Evolutionary conservation across 805 yeast species (phyloP).

Genomic region (Lachancea thermotolerans): DNA sequence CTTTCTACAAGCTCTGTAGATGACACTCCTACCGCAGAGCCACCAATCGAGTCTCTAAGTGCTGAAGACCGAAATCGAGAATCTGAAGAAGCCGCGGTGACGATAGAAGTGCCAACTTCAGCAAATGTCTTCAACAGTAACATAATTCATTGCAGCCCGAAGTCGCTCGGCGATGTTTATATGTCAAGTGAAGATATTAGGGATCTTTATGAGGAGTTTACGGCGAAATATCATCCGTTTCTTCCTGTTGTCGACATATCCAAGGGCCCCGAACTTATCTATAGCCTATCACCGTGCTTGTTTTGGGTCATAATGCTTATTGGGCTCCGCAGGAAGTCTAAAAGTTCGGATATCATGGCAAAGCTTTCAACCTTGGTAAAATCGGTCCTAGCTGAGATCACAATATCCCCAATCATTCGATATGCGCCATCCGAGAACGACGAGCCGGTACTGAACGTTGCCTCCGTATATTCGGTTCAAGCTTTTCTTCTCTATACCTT

Average conservation of each 20-base stretch:
- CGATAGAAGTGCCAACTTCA: not conserved
- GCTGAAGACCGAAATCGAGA: too few relatives aligned
- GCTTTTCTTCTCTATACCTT: conserved; percentile 81
- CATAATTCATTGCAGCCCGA: conserved; percentile 51
- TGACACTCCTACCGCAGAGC: conserved; percentile 3
- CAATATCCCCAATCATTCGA: conserved; percentile 84
- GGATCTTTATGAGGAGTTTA: conserved; percentile 61
- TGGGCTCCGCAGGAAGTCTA: conserved; percentile 58
- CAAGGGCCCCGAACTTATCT: conserved; percentile 76
- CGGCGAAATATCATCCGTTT: conserved; percentile 71
- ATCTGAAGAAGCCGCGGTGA: too few relatives aligned
- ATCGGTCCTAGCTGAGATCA: conserved; percentile 74
- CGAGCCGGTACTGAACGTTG: conserved; percentile 78
- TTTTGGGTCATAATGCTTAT: conserved; percentile 92
- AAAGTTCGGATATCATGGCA: conserved; percentile 42
- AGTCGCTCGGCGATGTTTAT: conserved; percentile 62
- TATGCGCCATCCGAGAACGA: conserved; percentile 72
- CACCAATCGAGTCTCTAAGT: not conserved
- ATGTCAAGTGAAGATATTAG: conserved; percentile 55
- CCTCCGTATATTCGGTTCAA: conserved; percentile 90
- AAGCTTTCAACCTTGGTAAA: conserved; percentile 64
- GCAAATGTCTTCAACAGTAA: conserved; percentile 26
- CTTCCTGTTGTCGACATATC: conserved; percentile 80
- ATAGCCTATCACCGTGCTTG: conserved; percentile 73
- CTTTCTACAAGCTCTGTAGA: not conserved